These are phyloP conservation scores for Penicillium pancosmium DNA, from an alignment of 495 filamentous ascomycete species.

Conservation along the genomic window DNA sequence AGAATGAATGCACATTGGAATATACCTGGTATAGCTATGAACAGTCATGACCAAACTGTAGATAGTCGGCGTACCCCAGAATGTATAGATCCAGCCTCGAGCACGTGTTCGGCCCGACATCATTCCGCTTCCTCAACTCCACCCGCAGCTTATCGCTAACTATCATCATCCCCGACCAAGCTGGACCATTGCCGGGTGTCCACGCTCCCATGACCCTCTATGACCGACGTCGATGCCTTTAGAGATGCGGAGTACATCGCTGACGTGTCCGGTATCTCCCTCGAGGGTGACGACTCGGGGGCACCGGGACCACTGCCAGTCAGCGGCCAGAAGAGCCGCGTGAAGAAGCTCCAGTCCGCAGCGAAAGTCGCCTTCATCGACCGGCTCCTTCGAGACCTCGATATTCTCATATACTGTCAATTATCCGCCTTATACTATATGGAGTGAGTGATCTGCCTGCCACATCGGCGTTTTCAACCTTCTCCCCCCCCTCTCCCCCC, in stretches of 20 bases:
- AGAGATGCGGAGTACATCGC: slow-evolving; percentile 56
- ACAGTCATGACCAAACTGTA: too few relatives aligned
- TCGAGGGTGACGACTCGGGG: slow-evolving; percentile 33
- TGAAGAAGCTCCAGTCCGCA: slow-evolving; percentile 42
- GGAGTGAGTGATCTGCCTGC: slow-evolving; percentile 63
- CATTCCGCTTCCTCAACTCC: slow-evolving; percentile 25
- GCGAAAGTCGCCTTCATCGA: slow-evolving; percentile 64
- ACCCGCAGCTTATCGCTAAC: slow-evolving; percentile 15
- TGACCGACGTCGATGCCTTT: slow-evolving; percentile 53
- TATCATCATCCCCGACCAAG: slow-evolving; percentile 12
- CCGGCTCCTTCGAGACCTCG: slow-evolving; percentile 70
- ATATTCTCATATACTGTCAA: slow-evolving; percentile 80
- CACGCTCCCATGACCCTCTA: slow-evolving; percentile 53
- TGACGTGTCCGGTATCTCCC: slow-evolving; percentile 49
- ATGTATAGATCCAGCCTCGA: not conserved
- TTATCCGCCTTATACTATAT: slow-evolving; percentile 85
- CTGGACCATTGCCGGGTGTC: slow-evolving; percentile 23
- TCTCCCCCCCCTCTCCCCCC: not conserved
- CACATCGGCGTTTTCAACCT: not conserved
- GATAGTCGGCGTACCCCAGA: not conserved
- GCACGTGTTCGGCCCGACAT: slow-evolving; percentile 32
- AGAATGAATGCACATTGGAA: not conserved
- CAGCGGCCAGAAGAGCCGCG: slow-evolving; percentile 34
- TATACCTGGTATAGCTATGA: too few relatives aligned
- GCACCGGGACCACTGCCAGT: slow-evolving; percentile 13